phyloP scores from a whole-genome alignment of 2,329 filamentous ascomycete genomes.

The Aspergillus sp. region DNA sequence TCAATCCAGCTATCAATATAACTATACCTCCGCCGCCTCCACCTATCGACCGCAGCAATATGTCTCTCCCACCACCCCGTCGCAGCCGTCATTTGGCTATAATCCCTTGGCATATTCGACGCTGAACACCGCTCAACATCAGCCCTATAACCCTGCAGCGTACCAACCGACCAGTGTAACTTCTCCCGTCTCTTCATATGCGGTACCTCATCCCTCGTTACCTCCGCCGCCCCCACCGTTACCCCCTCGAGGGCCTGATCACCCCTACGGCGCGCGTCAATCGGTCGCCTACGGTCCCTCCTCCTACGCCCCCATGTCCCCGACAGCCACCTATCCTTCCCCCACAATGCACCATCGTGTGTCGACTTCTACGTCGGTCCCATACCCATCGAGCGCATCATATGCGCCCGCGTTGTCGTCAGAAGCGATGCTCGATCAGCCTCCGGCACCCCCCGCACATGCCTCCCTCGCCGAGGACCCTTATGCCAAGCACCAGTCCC shows the following conservation, averaged over 20 bases:
- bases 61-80: constrained; percentile 45
- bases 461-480: constrained; percentile 21
- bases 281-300: constrained; percentile 24
- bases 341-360: constrained; percentile 8
- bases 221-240: constrained; percentile 31
- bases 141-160: constrained; percentile 51
- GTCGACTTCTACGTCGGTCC: constrained; percentile 21
- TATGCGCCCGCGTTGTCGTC: constrained; percentile 13
- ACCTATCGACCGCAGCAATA: constrained; percentile 65
- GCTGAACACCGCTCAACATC: constrained; percentile 29
- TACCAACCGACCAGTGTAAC: constrained; percentile 40
- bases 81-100: constrained; percentile 54
- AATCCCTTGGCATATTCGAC: constrained; percentile 64
- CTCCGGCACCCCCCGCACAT: constrained; percentile 34
- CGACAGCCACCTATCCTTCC: constrained; percentile 23
- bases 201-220: constrained; percentile 23
- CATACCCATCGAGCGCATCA: constrained; percentile 9
- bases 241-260: constrained; percentile 38
- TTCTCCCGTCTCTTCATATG: constrained; percentile 28
- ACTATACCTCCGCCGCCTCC: constrained; percentile 27
- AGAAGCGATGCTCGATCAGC: constrained; percentile 25
- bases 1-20: constrained; percentile 51
- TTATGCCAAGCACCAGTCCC: constrained; percentile 32
- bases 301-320: constrained; percentile 27
- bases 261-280: constrained; percentile 36